Evolutionary conservation across 805 yeast species (phyloP).

Genomic region (Teunomyces gatunensis): DNA sequence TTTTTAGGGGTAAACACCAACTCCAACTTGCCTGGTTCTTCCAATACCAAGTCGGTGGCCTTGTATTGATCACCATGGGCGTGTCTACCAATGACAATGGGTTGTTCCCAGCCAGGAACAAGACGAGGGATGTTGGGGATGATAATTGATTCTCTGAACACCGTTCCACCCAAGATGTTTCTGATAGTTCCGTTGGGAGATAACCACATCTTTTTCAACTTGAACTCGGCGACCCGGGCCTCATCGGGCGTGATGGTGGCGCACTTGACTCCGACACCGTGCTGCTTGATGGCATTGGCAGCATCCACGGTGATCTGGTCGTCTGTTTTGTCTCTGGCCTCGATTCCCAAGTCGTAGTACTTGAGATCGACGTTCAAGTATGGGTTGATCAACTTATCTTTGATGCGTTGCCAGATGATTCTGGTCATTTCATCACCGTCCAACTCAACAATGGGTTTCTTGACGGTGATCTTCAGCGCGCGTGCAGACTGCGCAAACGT

Average conservation of each 20-base stretch:
- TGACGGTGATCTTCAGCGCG: conserved; percentile 58
- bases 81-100: conserved; percentile 95
- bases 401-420: conserved; percentile 90
- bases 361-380: conserved; percentile 83
- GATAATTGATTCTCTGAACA: conserved; percentile 94
- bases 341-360: conserved; percentile 88
- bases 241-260: conserved; percentile 99
- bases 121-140: conserved; percentile 85
- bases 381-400: conserved; percentile 81
- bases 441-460: conserved; percentile 90
- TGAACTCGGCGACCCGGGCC: conserved; percentile 88
- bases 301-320: conserved; percentile 88
- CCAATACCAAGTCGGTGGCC: conserved; percentile 82
- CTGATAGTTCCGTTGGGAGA: conserved; percentile 97
- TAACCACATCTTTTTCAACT: conserved; percentile 93
- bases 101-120: conserved; percentile 90
- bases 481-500: conserved; percentile 5
- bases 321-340: conserved; percentile 81
- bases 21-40: conserved; percentile 76
- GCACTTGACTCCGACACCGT: conserved; percentile 93
- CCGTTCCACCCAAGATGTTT: conserved; percentile 94
- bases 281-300: conserved; percentile 83
- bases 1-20: conserved; percentile 71
- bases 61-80: conserved; percentile 97
- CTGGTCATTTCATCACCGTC: conserved; percentile 98